These are phyloP conservation scores for Salix arbutifolia DNA, from an alignment of 345 rosid genomes.

Conservation along the genomic window DNA sequence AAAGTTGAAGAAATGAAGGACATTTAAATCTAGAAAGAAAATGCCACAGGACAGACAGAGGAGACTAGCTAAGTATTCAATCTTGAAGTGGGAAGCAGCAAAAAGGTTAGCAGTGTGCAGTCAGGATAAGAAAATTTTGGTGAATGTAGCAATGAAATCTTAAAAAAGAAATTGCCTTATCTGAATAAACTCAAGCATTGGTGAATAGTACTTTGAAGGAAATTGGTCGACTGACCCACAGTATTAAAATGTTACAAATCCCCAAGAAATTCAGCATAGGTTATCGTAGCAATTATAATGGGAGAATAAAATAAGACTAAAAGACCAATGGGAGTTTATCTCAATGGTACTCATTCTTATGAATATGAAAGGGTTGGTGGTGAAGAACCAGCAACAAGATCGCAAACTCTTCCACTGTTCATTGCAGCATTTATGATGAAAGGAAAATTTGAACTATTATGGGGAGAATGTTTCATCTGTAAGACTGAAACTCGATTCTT, in stretches of 20 bases:
- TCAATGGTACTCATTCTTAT: background rate
- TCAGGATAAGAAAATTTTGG: background rate
- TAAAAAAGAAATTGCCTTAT: background rate
- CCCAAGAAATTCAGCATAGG: background rate
- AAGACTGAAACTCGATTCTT: background rate
- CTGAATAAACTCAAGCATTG: background rate
- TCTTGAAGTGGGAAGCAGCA: background rate
- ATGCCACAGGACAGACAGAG: background rate
- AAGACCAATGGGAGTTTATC: background rate
- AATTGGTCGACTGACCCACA: background rate
- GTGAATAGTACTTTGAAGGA: background rate
- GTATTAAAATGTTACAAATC: background rate
- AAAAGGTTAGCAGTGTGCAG: background rate
- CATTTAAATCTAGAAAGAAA: background rate
- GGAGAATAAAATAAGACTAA: background rate
- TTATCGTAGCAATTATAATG: background rate
- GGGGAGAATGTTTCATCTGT: background rate
- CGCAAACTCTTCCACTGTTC: background rate
- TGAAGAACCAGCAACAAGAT: background rate
- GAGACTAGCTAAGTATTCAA: background rate
- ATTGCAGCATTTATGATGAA: background rate
- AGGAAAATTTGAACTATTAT: background rate
- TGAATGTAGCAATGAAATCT: background rate
- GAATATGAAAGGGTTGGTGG: background rate
- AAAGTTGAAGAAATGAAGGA: background rate